Base-by-base conservation (phyloP, 2,329 filamentous ascomycete genomes). In the Exophiala oligosperma region DNA sequence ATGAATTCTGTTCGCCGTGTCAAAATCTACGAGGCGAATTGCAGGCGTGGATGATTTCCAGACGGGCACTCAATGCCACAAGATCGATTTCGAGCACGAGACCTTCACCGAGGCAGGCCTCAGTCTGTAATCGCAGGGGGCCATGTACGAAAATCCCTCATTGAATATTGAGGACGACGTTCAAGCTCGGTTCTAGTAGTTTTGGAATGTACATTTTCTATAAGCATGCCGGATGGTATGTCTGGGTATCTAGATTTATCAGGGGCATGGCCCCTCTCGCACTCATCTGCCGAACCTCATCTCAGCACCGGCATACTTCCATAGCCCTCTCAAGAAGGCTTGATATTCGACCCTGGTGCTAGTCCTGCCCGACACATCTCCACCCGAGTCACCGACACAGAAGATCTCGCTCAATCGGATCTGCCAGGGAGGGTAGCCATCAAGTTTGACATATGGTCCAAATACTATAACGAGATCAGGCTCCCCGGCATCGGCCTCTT, bases 361-460 rank as follows among this genome's bases (percentile, higher is more conserved):
- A 12, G 52, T 54, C 23, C 61, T 57, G 1, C 60, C 63, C 51
- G 62, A 64, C 11, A 76, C 75, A 38, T 68, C 67, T 4, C 71
- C 71, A 54, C 70, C 72, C 0, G 73, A 74, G 58, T 76, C 72
- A 4, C 77, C 76, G 2, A 83, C 83, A 72, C 78, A 84, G 71
- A 92, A 97, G 57, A 99, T 97, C 79, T 99, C 94, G 0, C 92
- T 97, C 70, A 99, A 77, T 44, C 94, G 84, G 61, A 97, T 84
- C 75, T 97, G 94, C 94, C 94, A 99, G 1, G 94, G 94, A 8
- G 94, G 94, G 72, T 97, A 99, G 8, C 94, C 92, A 54, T 91
- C 87, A 46, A 99, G 76, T 71, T 92, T 87, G 54, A 97, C 85
- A 50, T 86, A 85, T 3, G 92, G 90, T 1, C 89, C 86, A 72